A percentile compares a stretch with the other conserved stretches of the same genome.
Evolutionary conservation across 352 stramenopile genomes (phyloP).

Genomic region (Pythium pyrilobum): DNA sequence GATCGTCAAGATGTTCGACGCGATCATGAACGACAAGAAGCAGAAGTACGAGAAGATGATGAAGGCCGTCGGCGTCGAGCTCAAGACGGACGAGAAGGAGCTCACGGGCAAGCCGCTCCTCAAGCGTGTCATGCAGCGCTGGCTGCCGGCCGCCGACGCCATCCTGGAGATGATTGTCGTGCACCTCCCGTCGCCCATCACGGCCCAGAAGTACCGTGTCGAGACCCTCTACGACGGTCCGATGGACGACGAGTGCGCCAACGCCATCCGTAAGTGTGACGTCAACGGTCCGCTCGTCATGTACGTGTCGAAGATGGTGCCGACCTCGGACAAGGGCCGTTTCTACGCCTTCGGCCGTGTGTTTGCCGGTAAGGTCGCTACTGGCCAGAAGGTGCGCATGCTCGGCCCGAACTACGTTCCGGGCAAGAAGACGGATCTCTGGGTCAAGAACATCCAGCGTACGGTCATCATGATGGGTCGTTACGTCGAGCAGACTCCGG

Average conservation of each 20-base stretch:
- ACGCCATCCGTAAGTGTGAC: constrained; percentile 98
- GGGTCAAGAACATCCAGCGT: constrained; percentile 99
- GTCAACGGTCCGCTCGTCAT: constrained; percentile 98
- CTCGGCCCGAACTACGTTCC: constrained; percentile 99
- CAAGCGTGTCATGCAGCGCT: constrained; percentile 99
- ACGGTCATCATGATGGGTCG: constrained; percentile 99
- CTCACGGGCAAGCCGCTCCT: constrained; percentile 96
- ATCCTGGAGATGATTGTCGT: constrained; percentile 99
- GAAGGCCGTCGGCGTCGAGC: constrained; percentile 95
- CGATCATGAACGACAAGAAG: constrained; percentile 99
- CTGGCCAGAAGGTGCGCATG: constrained; percentile 99
- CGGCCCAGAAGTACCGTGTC: constrained; percentile 97
- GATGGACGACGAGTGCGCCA: constrained; percentile 96
- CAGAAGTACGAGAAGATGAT: constrained; percentile 98
- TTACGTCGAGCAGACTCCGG: constrained; percentile 97
- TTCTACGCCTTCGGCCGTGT: constrained; percentile 99
- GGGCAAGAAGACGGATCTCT: constrained; percentile 99
- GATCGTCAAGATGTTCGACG: constrained; percentile 99
- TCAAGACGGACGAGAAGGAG: constrained; percentile 96
- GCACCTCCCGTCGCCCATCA: constrained; percentile 96
- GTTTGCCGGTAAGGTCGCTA: constrained; percentile 98
- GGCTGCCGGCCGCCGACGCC: constrained; percentile 97
- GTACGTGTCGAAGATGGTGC: constrained; percentile 99
- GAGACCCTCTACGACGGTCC: constrained; percentile 98
- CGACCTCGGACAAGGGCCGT: constrained; percentile 97